Evolutionary conservation across 345 rosid species (phyloP), one percentile per base, ranked within the genome.

Genomic region (Gossypium arboreum): DNA sequence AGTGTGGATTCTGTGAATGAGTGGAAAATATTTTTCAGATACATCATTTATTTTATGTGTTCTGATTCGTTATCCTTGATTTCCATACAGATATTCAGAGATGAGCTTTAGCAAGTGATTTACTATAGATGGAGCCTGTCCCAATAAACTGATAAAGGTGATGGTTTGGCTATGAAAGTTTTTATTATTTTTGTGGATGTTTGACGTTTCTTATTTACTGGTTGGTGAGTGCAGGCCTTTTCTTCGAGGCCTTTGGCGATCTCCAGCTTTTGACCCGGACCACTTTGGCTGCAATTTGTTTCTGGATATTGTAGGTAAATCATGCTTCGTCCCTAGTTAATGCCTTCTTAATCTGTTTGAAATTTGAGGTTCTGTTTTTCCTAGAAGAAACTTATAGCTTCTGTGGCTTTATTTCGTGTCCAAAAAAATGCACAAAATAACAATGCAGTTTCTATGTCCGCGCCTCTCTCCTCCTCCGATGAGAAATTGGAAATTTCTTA

Each of bases 221-320:
- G 27, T 78, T 56, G 79, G 84, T 68, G 82, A 79, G 60, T 87
- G 86, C 86, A 81, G 86, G 85, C 83, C 80, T 55, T 34, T 61
- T 80, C 72, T 71, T 81, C 72, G 70, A 81, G 92, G 88, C 87
- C 91, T 89, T 80, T 79, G 83, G 85, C 83, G 84, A 81, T 81
- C 84, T 86, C 90, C 81, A 75, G 88, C 79, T 45, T 83, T 80
- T 81, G 79, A 71, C 81, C 85, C 79, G 88, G 88, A 83, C 80
- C 82, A 78, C 90, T 80, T 77, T 85, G 91, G 90, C 87, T 12
- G 75, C 85, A 73, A 78, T 83, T 64, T 73, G 74, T 79, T 79
- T 82, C 82, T 20, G 63, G 82, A 86, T 87, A 81, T 77, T 61
- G 78, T 87, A 86, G 92, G 92, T 90, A 80, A 74, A 59, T 12